phyloP scores from a whole-genome alignment of 441 rosid species.

The Eruca vesicaria region DNA sequence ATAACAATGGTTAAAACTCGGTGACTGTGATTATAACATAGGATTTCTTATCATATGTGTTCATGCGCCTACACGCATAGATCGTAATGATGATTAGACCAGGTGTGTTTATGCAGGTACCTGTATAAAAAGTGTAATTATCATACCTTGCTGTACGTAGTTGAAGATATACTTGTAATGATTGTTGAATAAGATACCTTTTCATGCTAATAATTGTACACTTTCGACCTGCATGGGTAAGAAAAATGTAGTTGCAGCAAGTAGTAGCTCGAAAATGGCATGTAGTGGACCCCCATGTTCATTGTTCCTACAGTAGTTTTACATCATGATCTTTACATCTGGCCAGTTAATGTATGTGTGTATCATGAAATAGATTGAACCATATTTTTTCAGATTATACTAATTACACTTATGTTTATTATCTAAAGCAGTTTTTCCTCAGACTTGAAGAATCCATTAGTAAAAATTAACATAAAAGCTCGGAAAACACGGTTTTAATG shows the following conservation, averaged over 20 bases:
- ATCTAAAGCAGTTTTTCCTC: constrained; percentile 18
- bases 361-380: not conserved
- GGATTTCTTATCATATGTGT: not conserved
- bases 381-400: not conserved
- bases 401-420: not conserved
- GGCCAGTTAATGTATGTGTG: constrained; percentile 7
- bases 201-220: constrained; percentile 21
- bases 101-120: constrained; percentile 12
- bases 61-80: not conserved
- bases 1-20: not conserved
- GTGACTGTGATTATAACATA: not conserved
- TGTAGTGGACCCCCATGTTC: constrained; percentile 20
- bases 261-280: constrained; percentile 11
- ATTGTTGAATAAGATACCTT: constrained; percentile 3
- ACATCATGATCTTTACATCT: constrained; percentile 13
- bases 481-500: not conserved
- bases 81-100: constrained; percentile 21
- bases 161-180: constrained; percentile 15
- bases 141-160: not conserved
- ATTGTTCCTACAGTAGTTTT: constrained; percentile 13
- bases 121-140: constrained; percentile 25
- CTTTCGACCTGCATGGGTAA: constrained; percentile 19
- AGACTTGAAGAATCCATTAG: not conserved
- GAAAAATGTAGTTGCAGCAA: constrained; percentile 4
- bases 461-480: constrained; percentile 18